Evolutionary conservation across 805 yeast genomes (phyloP), one percentile per base, ranked within the genome.

Genomic region (Cyberlindnera mrakii): DNA sequence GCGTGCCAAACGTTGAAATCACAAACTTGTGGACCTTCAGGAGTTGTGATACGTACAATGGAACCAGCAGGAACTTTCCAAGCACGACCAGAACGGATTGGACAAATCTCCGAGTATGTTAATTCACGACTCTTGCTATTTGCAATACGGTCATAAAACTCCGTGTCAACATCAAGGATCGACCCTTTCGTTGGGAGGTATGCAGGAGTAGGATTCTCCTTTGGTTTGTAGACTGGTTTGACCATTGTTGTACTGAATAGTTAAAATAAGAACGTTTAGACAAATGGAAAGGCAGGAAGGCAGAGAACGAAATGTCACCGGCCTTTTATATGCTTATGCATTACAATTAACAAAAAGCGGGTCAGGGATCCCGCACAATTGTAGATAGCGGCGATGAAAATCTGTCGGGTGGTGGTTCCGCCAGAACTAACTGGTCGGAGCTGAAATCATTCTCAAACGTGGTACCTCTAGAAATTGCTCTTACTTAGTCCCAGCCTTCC

Each of bases 11-110:
- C 72, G 60, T 80, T 80, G 59, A 80, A 71, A 54, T 80, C 85
- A 53, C 84, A 79, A 16, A 80, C 86, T 58, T 80, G 86, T 2
- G 87, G 82, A 5, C 85, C 85, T 51, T 80, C 79, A 3, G 84
- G 80, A 1, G 84, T 75, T 3, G 78, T 73, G 43, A 80, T 66
- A 33, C 85, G 65, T 46, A 81, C 77, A 27, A 80, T 71, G 27
- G 74, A 67, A 19, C 77, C 79, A 17, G 78, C 78, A 15, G 82
- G 80, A n/a, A 79, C 77, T 47, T 74, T 74, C 66, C 81, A 77
- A 0, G 85, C 82, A 37, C 72, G 66, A 3, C 81, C 87, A 2
- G 80, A 67, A 49, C 85, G 64, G 32, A 79, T 77, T 18, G 75
- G 71, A 45, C 78, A 70, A 5, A 62, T 54, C 44, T 74, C 65